A percentile compares a stretch with the other conserved stretches of the same genome.
Conservation (phyloP, 768 basidiomycete species). For the Boletus insuetus region DNA sequence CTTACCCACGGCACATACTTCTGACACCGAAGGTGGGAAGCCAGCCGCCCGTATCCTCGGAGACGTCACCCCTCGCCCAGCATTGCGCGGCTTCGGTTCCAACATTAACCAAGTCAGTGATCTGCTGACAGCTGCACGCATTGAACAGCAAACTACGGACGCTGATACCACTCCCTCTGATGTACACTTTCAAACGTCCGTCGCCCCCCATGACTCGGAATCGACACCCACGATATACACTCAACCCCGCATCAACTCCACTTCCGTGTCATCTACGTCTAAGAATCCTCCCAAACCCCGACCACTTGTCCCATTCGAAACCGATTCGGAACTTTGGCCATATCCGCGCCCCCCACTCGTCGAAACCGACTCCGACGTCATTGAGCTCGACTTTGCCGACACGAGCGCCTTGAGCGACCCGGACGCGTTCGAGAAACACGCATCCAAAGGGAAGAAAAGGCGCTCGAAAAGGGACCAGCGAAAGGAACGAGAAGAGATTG, state of each 20-base stretch:
- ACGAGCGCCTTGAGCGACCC: slow-evolving; percentile 71
- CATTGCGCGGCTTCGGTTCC: slow-evolving; percentile 35
- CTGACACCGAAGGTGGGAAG: slow-evolving; percentile 19
- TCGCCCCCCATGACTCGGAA: slow-evolving; percentile 1
- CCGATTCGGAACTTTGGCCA: slow-evolving; percentile 71
- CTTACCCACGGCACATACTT: slow-evolving; percentile 14
- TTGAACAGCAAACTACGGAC: slow-evolving; percentile 16
- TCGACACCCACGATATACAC: slow-evolving; percentile 13
- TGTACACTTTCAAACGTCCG: slow-evolving; percentile 3
- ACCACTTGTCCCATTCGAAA: slow-evolving; percentile 57
- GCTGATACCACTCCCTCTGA: slow-evolving; percentile 3
- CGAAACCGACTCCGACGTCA: slow-evolving; percentile 51
- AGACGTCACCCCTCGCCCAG: slow-evolving; percentile 66
- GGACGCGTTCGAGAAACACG: slow-evolving; percentile 45
- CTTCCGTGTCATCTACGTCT: slow-evolving; percentile 9
- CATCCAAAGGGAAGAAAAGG: slow-evolving; percentile 25
- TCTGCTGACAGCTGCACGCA: slow-evolving; percentile 24
- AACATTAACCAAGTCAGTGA: slow-evolving; percentile 31
- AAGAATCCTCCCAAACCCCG: slow-evolving; percentile 30
- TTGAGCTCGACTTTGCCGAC: slow-evolving; percentile 75
- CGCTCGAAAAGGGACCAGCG: slow-evolving; percentile 35
- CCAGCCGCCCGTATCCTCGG: slow-evolving; percentile 24
- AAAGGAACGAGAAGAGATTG: slow-evolving; percentile 48
- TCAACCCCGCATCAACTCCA: slow-evolving; percentile 6
- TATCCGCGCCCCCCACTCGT: slow-evolving; percentile 51